A percentile compares a stretch with the other conserved stretches of the same genome.
These are phyloP conservation scores for Leishmania mexicana DNA, from an alignment of 208 protist genomes.

Conservation along the genomic window DNA sequence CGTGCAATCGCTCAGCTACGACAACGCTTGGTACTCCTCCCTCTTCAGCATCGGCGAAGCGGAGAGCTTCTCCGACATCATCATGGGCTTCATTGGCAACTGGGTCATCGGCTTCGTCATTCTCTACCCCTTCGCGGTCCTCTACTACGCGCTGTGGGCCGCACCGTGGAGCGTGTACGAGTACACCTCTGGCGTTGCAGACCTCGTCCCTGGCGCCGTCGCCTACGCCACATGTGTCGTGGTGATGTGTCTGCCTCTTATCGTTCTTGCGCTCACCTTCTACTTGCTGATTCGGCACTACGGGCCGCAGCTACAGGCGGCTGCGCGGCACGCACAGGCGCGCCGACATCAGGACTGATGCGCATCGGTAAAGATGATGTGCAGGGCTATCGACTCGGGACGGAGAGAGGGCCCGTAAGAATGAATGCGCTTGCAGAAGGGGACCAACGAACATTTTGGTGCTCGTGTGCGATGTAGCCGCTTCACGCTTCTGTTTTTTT, in stretches of 20 bases:
- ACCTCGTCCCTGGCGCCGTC: conserved; percentile 57
- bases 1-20: conserved; percentile 75
- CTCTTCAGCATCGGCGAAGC: conserved; percentile 69
- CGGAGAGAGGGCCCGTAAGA: background rate
- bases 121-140: conserved; percentile 82
- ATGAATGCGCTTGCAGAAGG: background rate
- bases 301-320: conserved; percentile 33
- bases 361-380: background rate
- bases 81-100: conserved; percentile 77
- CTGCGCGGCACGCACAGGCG: conserved; percentile 29
- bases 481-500: background rate
- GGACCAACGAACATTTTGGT: background rate
- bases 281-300: conserved; percentile 44
- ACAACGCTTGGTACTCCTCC: conserved; percentile 85
- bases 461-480: background rate
- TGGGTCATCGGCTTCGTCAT: conserved; percentile 83
- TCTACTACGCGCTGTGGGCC: conserved; percentile 85
- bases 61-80: conserved; percentile 77
- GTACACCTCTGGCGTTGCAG: conserved; percentile 66
- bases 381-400: background rate
- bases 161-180: conserved; percentile 78
- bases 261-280: conserved; percentile 44
- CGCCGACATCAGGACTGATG: conserved; percentile 24
- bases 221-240: conserved; percentile 64
- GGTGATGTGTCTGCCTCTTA: conserved; percentile 67